Conservation (phyloP, 1,284 basidiomycete genomes). For the Singerocomus inundabilis region DNA sequence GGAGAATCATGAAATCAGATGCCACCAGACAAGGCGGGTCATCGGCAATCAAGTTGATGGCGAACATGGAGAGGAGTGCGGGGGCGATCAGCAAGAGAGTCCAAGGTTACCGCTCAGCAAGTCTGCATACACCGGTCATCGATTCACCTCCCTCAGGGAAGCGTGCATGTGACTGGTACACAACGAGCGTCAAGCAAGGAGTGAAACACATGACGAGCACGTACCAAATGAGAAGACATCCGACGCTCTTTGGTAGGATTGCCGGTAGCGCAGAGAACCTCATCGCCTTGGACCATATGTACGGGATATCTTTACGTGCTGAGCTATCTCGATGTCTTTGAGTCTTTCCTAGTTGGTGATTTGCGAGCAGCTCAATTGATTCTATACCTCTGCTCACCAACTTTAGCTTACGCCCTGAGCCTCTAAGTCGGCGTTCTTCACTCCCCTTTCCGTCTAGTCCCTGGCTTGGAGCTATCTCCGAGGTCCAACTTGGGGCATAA, state of each 20-base stretch:
- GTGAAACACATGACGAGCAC: not conserved
- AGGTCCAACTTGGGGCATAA: no score
- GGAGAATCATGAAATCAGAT: not conserved
- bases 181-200: not conserved
- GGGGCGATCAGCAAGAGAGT: no score
- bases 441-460: not conserved
- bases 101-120: not conserved
- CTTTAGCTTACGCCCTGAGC: not conserved
- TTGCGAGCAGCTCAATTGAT: not conserved
- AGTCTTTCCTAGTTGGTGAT: not conserved
- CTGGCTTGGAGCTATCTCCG: constrained; percentile 1
- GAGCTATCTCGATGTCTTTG: no score
- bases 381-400: not conserved
- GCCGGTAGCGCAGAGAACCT: not conserved
- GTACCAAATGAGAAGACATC: not conserved
- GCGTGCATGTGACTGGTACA: not conserved
- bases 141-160: not conserved
- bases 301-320: not conserved
- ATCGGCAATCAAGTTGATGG: constrained; percentile 6
- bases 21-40: not conserved
- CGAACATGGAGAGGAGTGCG: not conserved
- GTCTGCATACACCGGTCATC: not conserved
- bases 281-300: not conserved
- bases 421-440: not conserved
- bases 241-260: not conserved